phyloP scores from a whole-genome alignment of 306 rosid species.

The Glycyrrhiza uralensis region DNA sequence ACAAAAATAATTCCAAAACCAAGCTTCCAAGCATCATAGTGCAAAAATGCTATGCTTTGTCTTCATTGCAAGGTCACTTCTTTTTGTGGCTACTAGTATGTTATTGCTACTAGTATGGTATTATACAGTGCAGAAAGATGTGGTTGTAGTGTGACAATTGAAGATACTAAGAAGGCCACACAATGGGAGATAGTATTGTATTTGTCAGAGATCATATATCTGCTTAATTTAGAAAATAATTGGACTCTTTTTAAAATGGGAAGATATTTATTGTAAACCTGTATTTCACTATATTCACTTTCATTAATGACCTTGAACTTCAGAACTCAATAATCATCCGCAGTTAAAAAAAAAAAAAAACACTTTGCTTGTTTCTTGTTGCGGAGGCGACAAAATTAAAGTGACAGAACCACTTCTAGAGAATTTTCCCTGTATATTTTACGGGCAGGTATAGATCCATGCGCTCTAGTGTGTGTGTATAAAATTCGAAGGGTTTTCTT shows the following conservation, averaged over 20 bases:
- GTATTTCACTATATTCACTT: no score
- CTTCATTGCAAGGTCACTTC: not conserved
- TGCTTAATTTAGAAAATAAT: not conserved
- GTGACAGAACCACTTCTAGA: no score
- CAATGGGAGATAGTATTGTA: not conserved
- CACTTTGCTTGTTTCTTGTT: no score
- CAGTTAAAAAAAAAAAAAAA: no score
- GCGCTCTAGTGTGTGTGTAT: no score
- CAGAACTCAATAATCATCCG: no score
- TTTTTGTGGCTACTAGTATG: not conserved
- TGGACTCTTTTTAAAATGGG: not conserved
- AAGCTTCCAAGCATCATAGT: not conserved
- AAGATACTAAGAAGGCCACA: not conserved
- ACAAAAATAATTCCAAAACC: not conserved
- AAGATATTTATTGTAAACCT: no score
- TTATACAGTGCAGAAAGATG: not conserved
- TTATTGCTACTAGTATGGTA: not conserved
- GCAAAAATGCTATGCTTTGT: not conserved
- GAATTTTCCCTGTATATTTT: no score
- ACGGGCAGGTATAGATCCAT: no score
- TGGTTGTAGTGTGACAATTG: constrained; percentile 6
- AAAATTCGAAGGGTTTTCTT: no score
- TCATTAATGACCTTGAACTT: no score
- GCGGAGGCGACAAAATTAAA: no score
- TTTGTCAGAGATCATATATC: not conserved